Conservation (phyloP, 2,329 filamentous ascomycete genomes). For the Beauveria asiatica region DNA sequence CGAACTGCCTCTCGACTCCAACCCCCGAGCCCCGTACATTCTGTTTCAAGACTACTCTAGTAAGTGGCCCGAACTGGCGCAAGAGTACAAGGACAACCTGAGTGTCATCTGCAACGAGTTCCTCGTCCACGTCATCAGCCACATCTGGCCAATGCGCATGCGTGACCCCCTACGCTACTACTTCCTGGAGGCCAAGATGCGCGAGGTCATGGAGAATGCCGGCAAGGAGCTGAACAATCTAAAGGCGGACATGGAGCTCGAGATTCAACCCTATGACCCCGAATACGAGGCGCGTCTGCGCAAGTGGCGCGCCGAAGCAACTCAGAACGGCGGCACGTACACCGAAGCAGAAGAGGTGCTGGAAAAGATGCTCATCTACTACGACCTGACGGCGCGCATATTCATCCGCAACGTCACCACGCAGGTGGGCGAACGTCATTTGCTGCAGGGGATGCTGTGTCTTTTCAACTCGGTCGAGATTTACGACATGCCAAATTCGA, state of each 20-base stretch:
- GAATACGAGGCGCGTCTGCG: slow-evolving; percentile 44
- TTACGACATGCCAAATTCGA: slow-evolving; percentile 34
- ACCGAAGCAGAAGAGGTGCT: slow-evolving; percentile 44
- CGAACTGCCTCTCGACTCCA: slow-evolving; percentile 44
- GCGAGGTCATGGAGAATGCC: slow-evolving; percentile 36
- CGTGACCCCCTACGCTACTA: slow-evolving; percentile 40
- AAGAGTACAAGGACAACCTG: slow-evolving; percentile 46
- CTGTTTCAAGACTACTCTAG: slow-evolving; percentile 45
- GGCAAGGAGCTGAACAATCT: slow-evolving; percentile 37
- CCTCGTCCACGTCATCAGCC: slow-evolving; percentile 40
- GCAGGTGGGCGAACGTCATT: slow-evolving; percentile 42
- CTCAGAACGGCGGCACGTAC: slow-evolving; percentile 36
- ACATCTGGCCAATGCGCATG: slow-evolving; percentile 43
- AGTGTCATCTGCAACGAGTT: slow-evolving; percentile 47
- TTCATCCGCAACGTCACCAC: slow-evolving; percentile 46
- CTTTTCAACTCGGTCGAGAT: slow-evolving; percentile 46
- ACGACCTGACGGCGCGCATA: slow-evolving; percentile 42
- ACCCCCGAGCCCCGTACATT: slow-evolving; percentile 45
- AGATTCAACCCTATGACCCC: slow-evolving; percentile 44
- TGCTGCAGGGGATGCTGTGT: slow-evolving; percentile 42
- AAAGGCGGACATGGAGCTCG: slow-evolving; percentile 42
- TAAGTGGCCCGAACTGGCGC: slow-evolving; percentile 43
- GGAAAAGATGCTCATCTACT: slow-evolving; percentile 49
- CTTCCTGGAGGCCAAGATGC: slow-evolving; percentile 42
- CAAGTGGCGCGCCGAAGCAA: slow-evolving; percentile 35